A percentile compares a stretch with the other conserved stretches of the same genome.
Conservation (phyloP, 169 alveolate genomes). For the Eimeria sp. region DNA sequence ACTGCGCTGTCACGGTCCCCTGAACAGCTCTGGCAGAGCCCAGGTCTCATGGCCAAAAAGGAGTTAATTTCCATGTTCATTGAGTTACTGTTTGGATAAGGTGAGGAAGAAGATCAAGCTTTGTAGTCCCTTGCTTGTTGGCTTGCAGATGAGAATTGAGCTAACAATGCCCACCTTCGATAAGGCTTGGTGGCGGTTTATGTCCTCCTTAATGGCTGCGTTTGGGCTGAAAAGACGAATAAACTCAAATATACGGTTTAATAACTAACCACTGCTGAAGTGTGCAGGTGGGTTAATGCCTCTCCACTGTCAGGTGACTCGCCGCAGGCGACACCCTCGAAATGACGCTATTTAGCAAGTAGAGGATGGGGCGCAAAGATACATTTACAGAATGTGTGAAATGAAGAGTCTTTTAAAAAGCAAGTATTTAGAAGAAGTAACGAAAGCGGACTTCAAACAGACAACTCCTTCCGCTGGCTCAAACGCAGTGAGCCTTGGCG, state of each 20-base stretch:
- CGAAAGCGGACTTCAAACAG: conserved; percentile 6
- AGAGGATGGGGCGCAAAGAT: neutral
- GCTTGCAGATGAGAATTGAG: neutral
- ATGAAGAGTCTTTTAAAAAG: neutral
- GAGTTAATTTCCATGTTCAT: neutral
- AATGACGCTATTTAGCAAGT: neutral
- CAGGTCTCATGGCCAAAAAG: neutral
- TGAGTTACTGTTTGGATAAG: neutral
- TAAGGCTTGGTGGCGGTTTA: neutral
- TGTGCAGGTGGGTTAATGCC: neutral
- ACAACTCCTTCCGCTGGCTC: neutral
- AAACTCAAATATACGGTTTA: neutral
- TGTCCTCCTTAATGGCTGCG: neutral
- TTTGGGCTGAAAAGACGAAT: neutral
- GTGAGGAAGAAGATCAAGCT: neutral
- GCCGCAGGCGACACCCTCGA: conserved; percentile 40
- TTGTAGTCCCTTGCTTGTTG: neutral
- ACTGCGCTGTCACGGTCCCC: neutral
- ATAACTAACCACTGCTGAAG: neutral
- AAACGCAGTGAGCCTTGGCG: neutral
- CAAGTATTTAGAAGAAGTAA: neutral
- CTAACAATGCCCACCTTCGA: neutral
- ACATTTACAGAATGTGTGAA: neutral
- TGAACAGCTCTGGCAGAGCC: neutral
- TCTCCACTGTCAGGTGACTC: neutral